Evolutionary conservation across 176 grass and related monocot genomes (phyloP), one percentile per base, ranked within the genome.

Genomic region (Cenchrus purpureus): DNA sequence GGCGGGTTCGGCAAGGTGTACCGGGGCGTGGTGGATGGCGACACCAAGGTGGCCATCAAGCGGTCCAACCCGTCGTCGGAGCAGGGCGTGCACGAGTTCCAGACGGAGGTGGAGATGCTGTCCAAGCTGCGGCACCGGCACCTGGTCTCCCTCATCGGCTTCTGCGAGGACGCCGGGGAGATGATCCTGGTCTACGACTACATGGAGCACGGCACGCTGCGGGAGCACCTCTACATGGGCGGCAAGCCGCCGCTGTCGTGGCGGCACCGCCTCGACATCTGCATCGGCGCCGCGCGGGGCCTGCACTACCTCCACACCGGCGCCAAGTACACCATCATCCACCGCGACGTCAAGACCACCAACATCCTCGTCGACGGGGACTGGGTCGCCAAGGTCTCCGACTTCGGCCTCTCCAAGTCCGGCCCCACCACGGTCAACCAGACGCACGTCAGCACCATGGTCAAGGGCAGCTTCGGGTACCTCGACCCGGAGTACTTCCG

Each of bases 51-150:
- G 79, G 94, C 94, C 44, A 90, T 97, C 82, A 97, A 97, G 79
- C 80, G 91, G 28, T 92, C 94, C 1, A 97, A 97, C 79, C 94
- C 91, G 14, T 83, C 83, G 63, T 97, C 94, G 16, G 89, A 97
- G 91, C 94, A 97, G 37, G 94, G 94, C 49, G 89, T 76, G 28
- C 77, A 88, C 50, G 91, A 97, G 94, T 97, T 97, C 91, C 89
- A 94, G 83, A 97, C 91, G 16, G 91, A 97, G 89, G 91, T 97
- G 32, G 91, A 97, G 94, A 97, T 97, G 91, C 91, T 97, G n/a
- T 97, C 94, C 56, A 94, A 97, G 89, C 91, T 97, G 81, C 91
- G 91, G 8, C 94, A 97, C 91, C 87, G 90, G 5, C 94, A 97
- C 84, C 87, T 97, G 1, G 91, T 97, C 53, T 97, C 94, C 44